phyloP scores from a whole-genome alignment of 1,284 basidiomycete species.

The Sphaerobolus stellatus region DNA sequence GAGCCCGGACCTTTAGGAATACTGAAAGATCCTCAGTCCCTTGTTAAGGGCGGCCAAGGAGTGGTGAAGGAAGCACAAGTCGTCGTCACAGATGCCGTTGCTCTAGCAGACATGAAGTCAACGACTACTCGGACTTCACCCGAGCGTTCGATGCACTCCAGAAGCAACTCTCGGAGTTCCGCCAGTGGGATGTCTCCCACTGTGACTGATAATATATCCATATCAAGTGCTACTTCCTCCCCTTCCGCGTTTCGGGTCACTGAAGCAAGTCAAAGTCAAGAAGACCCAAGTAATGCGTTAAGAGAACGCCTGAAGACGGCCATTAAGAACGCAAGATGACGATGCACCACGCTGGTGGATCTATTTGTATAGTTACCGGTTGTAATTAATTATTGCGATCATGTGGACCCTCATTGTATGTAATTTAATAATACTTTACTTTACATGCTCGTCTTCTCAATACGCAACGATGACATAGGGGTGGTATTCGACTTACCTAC shows the following conservation, averaged over 20 bases:
- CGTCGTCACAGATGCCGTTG: neutral
- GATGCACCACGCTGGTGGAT: too few relatives aligned
- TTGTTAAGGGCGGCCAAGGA: neutral
- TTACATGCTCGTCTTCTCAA: too few relatives aligned
- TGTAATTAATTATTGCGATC: too few relatives aligned
- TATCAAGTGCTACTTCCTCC: neutral
- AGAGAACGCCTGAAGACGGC: neutral
- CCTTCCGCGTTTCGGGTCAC: neutral
- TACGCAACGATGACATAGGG: too few relatives aligned
- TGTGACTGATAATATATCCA: neutral
- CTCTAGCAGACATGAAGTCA: neutral
- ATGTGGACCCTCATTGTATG: too few relatives aligned
- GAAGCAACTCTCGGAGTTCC: too few relatives aligned
- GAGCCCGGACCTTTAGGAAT: constrained; percentile 22
- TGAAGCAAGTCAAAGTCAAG: neutral
- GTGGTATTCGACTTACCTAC: too few relatives aligned
- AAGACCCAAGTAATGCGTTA: neutral
- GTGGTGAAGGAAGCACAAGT: neutral
- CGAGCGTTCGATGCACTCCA: too few relatives aligned
- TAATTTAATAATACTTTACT: too few relatives aligned
- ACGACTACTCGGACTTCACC: neutral
- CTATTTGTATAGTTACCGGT: too few relatives aligned
- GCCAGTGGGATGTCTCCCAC: neutral
- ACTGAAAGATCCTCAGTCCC: neutral
- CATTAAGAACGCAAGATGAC: neutral